Evolutionary conservation across 208 protist species (phyloP).

Genomic region (Blastocrithidia nonstop): DNA sequence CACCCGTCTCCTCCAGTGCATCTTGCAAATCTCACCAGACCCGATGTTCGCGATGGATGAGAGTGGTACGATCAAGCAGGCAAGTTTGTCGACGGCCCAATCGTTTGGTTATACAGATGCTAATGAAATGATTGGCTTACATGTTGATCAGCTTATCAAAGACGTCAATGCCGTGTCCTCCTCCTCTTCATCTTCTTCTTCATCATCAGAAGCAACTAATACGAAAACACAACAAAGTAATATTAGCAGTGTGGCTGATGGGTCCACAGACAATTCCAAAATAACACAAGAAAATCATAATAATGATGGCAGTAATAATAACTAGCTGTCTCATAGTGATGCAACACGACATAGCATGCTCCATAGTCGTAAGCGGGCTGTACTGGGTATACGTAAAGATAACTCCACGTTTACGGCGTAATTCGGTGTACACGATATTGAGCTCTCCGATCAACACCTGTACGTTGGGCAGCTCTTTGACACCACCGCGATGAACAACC

Average conservation of each 20-base stretch:
- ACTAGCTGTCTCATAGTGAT: too few relatives aligned
- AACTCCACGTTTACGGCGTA: not conserved
- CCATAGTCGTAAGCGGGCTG: not conserved
- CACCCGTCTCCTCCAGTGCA: not conserved
- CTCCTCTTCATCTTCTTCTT: too few relatives aligned
- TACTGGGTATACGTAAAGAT: not conserved
- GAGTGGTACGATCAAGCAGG: constrained; percentile 6
- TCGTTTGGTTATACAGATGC: not conserved
- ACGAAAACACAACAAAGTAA: too few relatives aligned
- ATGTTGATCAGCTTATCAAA: too few relatives aligned
- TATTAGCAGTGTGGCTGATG: too few relatives aligned
- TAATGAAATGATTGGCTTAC: too few relatives aligned
- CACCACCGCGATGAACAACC: not conserved
- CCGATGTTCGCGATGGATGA: constrained; percentile 8
- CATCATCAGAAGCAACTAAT: too few relatives aligned
- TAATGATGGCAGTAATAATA: too few relatives aligned
- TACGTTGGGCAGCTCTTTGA: constrained; percentile 11
- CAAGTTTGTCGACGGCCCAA: constrained; percentile 3
- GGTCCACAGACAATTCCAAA: too few relatives aligned
- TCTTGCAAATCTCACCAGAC: not conserved
- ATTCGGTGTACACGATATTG: not conserved
- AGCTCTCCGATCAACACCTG: not conserved
- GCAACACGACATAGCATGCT: too few relatives aligned
- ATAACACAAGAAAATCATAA: too few relatives aligned
- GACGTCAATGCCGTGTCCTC: too few relatives aligned